Conservation (phyloP, 371 early-diverging fungal genomes). For the Haplosporangium sp. region DNA sequence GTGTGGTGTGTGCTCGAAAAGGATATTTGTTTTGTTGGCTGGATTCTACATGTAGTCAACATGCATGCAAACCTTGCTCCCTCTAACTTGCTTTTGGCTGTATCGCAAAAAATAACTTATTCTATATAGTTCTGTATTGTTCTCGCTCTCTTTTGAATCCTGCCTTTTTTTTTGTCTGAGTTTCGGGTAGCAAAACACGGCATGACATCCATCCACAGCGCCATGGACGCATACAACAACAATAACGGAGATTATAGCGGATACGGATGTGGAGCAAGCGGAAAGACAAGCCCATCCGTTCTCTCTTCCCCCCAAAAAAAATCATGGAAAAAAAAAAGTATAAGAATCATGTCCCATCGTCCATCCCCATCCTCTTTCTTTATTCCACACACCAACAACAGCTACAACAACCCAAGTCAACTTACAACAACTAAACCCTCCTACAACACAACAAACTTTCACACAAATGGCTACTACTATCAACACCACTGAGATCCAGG, state of each 20-base stretch:
- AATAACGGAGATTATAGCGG: neutral
- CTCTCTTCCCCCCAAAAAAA: neutral
- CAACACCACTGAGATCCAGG: conserved; percentile 6
- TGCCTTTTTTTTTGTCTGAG: neutral
- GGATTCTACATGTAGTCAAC: no score
- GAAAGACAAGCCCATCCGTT: neutral
- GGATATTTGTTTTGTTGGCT: no score
- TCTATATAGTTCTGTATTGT: neutral
- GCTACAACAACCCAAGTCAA: conserved; percentile 1
- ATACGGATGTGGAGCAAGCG: neutral
- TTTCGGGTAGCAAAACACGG: conserved; percentile 8
- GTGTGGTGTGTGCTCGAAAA: no score
- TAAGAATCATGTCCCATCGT: neutral
- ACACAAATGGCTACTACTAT: conserved; percentile 5
- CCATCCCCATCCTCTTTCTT: neutral
- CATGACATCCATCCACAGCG: neutral
- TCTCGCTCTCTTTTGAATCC: neutral
- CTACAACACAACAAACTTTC: neutral
- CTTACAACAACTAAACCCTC: neutral
- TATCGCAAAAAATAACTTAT: neutral
- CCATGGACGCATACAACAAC: neutral
- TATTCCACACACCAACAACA: conserved; percentile 5
- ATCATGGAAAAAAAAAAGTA: conserved; percentile 15
- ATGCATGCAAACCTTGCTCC: no score
- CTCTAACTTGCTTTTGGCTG: no score